phyloP scores from a whole-genome alignment of 2,329 filamentous ascomycete genomes.

The Fusarium proliferatum region DNA sequence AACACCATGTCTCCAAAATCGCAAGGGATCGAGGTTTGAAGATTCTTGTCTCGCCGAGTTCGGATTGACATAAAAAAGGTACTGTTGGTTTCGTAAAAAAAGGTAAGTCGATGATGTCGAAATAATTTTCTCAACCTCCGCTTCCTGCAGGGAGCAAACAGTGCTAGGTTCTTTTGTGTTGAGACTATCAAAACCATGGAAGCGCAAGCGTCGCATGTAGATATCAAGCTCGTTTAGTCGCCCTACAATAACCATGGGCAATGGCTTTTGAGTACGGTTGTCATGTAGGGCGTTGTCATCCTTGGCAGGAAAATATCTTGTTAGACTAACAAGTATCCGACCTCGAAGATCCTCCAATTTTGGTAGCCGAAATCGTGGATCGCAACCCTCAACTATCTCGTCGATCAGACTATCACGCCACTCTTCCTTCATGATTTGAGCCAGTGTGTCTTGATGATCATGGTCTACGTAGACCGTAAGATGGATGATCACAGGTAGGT shows the following conservation, averaged over 20 bases:
- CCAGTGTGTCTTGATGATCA: accelerated
- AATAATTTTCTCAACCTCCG: too few relatives aligned
- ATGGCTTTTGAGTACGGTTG: too few relatives aligned
- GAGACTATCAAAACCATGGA: too few relatives aligned
- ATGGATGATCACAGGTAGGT: background rate
- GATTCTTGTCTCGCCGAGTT: accelerated
- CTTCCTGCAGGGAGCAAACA: too few relatives aligned
- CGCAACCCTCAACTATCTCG: accelerated
- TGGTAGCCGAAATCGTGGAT: background rate
- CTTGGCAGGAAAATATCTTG: too few relatives aligned
- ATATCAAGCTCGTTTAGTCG: too few relatives aligned
- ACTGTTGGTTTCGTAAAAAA: accelerated
- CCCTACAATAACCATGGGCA: too few relatives aligned
- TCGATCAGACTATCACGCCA: background rate
- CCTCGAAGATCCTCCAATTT: background rate
- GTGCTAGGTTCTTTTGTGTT: too few relatives aligned
- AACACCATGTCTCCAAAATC: accelerated
- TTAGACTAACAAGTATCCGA: background rate
- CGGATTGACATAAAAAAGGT: accelerated
- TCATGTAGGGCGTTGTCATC: too few relatives aligned
- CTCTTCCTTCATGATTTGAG: background rate
- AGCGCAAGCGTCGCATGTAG: too few relatives aligned
- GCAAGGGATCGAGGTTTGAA: accelerated
- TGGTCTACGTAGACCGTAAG: accelerated
- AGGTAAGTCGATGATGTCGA: accelerated